Evolutionary conservation across 208 protist species (phyloP).

Genomic region (Angomonas deanei): DNA sequence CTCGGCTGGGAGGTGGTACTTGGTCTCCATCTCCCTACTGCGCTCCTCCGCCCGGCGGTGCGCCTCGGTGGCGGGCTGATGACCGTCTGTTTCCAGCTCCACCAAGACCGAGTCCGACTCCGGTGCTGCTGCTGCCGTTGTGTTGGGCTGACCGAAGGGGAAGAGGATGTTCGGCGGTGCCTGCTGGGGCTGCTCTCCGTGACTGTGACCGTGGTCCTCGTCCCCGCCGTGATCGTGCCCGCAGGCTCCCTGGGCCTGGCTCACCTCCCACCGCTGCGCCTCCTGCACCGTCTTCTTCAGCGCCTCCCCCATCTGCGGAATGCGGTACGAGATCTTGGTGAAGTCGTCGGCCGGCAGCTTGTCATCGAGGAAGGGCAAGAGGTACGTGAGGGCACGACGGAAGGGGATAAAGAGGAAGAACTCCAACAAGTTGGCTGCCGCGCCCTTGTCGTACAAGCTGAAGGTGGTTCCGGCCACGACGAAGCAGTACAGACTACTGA

Average conservation of each 20-base stretch:
- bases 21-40: neutral
- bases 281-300: neutral
- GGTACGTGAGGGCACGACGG: neutral
- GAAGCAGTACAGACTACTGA: slow-evolving; percentile 6
- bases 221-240: slow-evolving; percentile 1
- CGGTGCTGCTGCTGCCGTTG: neutral
- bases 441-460: slow-evolving; percentile 1
- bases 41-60: neutral
- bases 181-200: neutral
- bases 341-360: neutral
- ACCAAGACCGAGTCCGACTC: neutral
- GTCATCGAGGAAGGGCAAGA: neutral
- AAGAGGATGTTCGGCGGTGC: no score
- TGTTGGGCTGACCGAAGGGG: neutral
- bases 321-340: neutral
- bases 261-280: neutral
- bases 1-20: neutral
- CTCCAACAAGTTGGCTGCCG: neutral
- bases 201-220: neutral
- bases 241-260: neutral
- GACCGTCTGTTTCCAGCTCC: neutral
- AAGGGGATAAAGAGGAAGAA: slow-evolving; percentile 2
- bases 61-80: neutral
- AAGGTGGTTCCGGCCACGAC: neutral
- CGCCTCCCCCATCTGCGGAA: neutral